phyloP scores from a whole-genome alignment of 495 filamentous ascomycete species.

The Evernia prunastri region DNA sequence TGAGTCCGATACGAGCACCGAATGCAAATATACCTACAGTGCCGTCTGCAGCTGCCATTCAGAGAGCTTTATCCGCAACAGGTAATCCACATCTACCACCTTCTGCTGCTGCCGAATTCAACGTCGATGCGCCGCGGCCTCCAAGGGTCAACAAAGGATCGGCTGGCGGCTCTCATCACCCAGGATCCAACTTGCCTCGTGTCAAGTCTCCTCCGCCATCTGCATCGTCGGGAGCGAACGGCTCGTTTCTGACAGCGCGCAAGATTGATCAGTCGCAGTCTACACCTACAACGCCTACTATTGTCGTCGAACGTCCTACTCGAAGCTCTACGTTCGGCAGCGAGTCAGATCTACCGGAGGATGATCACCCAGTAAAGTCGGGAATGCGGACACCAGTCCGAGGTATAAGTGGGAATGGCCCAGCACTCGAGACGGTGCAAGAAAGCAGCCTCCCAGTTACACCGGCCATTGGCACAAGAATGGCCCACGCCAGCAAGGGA shows the following conservation, averaged over 20 bases:
- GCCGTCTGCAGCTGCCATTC: conserved; percentile 54
- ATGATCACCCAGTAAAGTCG: conserved; percentile 46
- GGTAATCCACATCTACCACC: conserved; percentile 53
- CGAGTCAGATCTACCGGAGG: conserved; percentile 37
- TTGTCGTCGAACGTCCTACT: conserved; percentile 28
- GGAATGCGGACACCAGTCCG: conserved; percentile 61
- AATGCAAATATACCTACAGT: conserved; percentile 42
- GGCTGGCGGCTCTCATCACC: conserved; percentile 45
- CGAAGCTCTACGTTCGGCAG: conserved; percentile 26
- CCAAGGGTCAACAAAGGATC: conserved; percentile 59
- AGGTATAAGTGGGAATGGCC: conserved; percentile 56
- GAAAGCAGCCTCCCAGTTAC: conserved; percentile 80
- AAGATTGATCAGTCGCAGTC: conserved; percentile 42
- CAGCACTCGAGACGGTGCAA: conserved; percentile 84
- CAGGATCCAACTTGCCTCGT: conserved; percentile 49
- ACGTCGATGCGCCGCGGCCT: conserved; percentile 52
- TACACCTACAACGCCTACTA: conserved; percentile 37
- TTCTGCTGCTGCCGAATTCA: conserved; percentile 47
- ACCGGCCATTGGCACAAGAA: conserved; percentile 49
- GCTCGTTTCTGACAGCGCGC: conserved; percentile 29
- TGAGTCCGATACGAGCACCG: conserved; percentile 55
- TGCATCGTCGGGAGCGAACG: conserved; percentile 28
- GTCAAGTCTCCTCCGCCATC: conserved; percentile 61
- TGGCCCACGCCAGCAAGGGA: conserved; percentile 15
- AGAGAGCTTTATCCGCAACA: conserved; percentile 58